Percentiles rank a stretch among this genome's conserved stretches.
phyloP scores from a whole-genome alignment of 768 basidiomycete species.

The Lactarius pseudohatsudake region DNA sequence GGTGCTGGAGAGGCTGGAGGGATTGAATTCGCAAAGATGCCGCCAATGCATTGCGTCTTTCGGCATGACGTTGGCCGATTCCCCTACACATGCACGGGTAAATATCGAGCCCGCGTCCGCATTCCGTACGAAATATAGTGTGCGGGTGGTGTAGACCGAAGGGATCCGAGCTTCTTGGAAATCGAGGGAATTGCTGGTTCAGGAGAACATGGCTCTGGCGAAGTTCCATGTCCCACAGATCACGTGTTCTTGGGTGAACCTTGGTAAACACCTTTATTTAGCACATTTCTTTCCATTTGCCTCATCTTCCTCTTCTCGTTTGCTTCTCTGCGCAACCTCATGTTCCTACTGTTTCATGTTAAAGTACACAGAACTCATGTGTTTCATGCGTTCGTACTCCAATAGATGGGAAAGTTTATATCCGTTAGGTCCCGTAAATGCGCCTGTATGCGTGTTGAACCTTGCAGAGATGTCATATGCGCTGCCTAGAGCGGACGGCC shows the following conservation, averaged over 20 bases:
- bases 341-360: too few relatives aligned
- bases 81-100: not conserved
- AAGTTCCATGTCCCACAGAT: not conserved
- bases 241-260: not conserved
- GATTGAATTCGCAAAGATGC: not conserved
- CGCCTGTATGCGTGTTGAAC: too few relatives aligned
- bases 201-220: not conserved
- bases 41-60: not conserved
- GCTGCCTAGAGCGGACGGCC: too few relatives aligned
- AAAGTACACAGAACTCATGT: too few relatives aligned
- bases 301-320: too few relatives aligned
- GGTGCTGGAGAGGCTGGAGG: not conserved
- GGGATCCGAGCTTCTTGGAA: not conserved
- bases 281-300: too few relatives aligned
- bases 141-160: not conserved
- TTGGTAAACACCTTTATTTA: not conserved
- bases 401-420: too few relatives aligned
- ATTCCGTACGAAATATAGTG: not conserved
- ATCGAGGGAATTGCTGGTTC: not conserved
- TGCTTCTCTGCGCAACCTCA: too few relatives aligned
- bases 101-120: not conserved
- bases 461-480: too few relatives aligned
- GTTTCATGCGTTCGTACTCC: too few relatives aligned
- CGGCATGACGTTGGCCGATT: not conserved
- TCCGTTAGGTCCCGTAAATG: too few relatives aligned